Evolutionary conservation across 2,329 filamentous ascomycete genomes (phyloP), one percentile per base, ranked within the genome.

Genomic region (Epichloe coenophiala): DNA sequence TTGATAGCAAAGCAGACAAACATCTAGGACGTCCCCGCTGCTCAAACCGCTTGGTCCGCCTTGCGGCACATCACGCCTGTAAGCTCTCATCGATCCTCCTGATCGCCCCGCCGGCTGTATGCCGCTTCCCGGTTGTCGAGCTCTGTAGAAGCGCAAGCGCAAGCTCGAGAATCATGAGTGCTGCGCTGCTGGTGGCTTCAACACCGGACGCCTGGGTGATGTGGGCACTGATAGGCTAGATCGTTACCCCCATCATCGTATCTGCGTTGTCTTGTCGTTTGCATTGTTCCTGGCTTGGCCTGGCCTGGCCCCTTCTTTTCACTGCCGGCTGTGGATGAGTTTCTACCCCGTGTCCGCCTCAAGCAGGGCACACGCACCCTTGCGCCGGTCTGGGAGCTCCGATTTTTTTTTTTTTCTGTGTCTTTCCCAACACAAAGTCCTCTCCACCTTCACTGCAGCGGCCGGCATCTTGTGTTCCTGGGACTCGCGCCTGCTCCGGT

Each of bases 301-400:
- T 17, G 17, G 1, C 44, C 11, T 37, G 27, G n/a, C 44, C 11
- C 23, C 12, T 23, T n/a, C 35, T 11, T 46, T 8, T 21, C 23
- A 36, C n/a, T 50, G 19, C 48, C 6, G 45, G 44, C 45, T 37
- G 12, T 49, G 46, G 45, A 27, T 33, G 38, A 21, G 19, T 7
- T 39, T 53, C 42, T 38, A 46, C 46, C 36, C 35, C 43, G 39
- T 45, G 49, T 39, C n/a, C 47, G 46, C 41, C 45, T 45, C 38
- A 39, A 39, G 41, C 51, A 49, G 54, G 54, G 27, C 27, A 31
- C 27, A 31, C 48, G 53, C 51, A 54, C 49, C 50, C 53, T 52
- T 54, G 54, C 51, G 53, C 51, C 51, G 50, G 56, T 48, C 51
- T 40, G 49, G 51, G 50, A 54, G 51, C 50, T 53, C 51, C 12